Base-by-base conservation (phyloP, 495 filamentous ascomycete species). In the Hypoxylon subgilvum region DNA sequence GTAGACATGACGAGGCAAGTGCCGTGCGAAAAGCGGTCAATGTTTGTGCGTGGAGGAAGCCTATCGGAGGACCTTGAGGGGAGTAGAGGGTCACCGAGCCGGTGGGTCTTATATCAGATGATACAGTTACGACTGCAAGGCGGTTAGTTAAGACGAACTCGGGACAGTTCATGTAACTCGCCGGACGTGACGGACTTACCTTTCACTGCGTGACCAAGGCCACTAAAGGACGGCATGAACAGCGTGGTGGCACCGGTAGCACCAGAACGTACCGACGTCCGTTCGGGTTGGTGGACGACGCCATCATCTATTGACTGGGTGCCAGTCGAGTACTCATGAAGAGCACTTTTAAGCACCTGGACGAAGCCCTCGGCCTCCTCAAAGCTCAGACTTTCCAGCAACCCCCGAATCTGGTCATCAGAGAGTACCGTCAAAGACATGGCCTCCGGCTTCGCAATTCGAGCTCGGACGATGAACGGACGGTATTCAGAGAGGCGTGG, bases 21-120 rank as follows among this genome's bases (percentile, higher is more conserved):
- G 94, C 93, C 2, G 94, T 97, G 53, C 94, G 90, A 75, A 96
- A 98, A 6, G 91, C 91, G 2, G 94, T 97, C 10, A 97, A 69
- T 51, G 92, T 89, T 67, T 86, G 82, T 14, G 93, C 94, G 65
- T 91, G 89, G 35, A 98, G 77, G 53, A 97, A 76, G 7, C 87
- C 94, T 23, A 88, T 79, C 1, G 92, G 89, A 13, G 80, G 71
- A 60, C 93, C 92, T 7, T 79, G 57, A 14, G 76, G 74, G 5
- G 69, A 61, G 68, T 95, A 81, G 4, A 97, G 79, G 12, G 88
- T 94, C 16, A 96, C 75, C 41, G 86, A 87, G 32, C 91, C 93
- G 27, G 82, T 85, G 8, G 92, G 91, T 2, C 82, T 86, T 45
- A 90, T 86, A 35, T 66, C 27, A 22, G 65, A 59, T 35, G 72